These are phyloP conservation scores for Mucor velutinosus DNA, from an alignment of 371 early-diverging fungal species.

Conservation along the genomic window DNA sequence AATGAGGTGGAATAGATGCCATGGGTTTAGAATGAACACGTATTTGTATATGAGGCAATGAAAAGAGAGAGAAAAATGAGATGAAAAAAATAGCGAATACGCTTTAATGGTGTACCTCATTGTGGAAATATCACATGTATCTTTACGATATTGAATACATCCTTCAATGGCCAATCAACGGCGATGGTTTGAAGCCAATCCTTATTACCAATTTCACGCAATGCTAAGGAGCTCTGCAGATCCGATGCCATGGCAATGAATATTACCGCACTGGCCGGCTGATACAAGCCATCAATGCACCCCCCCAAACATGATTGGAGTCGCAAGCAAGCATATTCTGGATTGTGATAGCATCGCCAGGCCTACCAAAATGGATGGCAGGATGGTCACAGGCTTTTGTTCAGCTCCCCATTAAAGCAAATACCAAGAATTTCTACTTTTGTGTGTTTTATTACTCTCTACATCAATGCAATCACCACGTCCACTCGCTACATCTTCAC, in stretches of 20 bases:
- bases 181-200: no score
- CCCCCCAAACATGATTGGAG: no score
- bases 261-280: no score
- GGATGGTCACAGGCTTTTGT: no score
- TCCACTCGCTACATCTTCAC: background rate
- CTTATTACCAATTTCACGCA: no score
- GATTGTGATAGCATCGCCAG: no score
- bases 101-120: background rate
- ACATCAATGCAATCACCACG: conserved; percentile 9
- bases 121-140: conserved; percentile 3
- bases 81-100: background rate
- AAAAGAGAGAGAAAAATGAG: background rate
- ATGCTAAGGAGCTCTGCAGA: no score
- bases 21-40: background rate
- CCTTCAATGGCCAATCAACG: background rate
- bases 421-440: background rate
- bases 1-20: conserved; percentile 24
- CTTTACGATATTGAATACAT: background rate
- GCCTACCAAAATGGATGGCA: no score
- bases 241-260: no score
- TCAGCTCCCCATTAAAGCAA: no score
- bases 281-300: no score
- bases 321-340: no score
- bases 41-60: background rate
- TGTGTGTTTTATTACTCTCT: background rate